Base-by-base conservation (phyloP, 305 asterid genomes). In the Withania somnifera region DNA sequence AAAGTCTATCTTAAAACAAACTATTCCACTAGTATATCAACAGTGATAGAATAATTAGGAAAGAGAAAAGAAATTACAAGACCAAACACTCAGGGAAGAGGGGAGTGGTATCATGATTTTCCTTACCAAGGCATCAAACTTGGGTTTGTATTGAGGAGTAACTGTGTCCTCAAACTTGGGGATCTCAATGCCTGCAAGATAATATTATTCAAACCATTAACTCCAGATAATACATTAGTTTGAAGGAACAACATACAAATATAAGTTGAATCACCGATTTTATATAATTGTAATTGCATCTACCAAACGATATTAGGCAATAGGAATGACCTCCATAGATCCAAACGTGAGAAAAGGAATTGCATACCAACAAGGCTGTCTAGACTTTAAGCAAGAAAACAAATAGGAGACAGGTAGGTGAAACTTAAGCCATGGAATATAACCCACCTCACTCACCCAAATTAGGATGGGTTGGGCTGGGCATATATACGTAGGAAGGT, bases 121-220 rank as follows among this genome's bases (percentile, higher is more conserved):
- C 79, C 97, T 92, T 83, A 94, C 97, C 98, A 95, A 89, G 40
- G 97, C 93, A 60, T 95, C 99, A 84, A 95, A 94, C 88, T 95
- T 92, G 78, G 98, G 97, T 61, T 92, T 93, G 89, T 92, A 95
- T 87, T 95, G 88, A 54, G 98, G 98, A 80, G 98, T 95, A 85
- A 93, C 98, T 50, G 84, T 94, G 91, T 95, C 99, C 66, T 89
- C 98, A 82, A 89, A 94, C 88, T 92, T 89, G 13, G 99, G 99
- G 85, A 96, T 87, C 88, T 94, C 89, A 76, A 96, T 78, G 85
- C 93, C 99, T 96, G 90, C 89, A 88, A 22, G 79, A 78, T 79
- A 84, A 30, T 71, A 10, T 3, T 8, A 63, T 75, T 53, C n/a
- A 68, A 73, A 57, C 10, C 60, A 50, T 20, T 15, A 73, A 4